These are phyloP conservation scores for Leccinum proliferum DNA, from an alignment of 1,284 basidiomycete genomes.

Conservation along the genomic window DNA sequence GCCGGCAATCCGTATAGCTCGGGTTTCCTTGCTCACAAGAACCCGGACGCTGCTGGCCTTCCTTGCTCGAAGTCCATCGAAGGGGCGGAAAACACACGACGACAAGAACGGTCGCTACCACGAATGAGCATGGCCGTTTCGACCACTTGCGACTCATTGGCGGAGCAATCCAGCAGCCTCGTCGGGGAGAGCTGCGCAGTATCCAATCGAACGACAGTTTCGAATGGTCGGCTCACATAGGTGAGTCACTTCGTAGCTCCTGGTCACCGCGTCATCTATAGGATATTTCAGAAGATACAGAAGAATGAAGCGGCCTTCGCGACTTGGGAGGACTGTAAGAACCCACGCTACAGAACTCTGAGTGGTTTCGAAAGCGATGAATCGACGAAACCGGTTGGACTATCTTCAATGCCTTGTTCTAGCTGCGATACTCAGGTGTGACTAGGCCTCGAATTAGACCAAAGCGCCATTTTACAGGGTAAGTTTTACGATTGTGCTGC, in stretches of 20 bases:
- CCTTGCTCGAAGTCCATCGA: background rate
- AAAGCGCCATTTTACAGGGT: background rate
- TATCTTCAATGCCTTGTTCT: background rate
- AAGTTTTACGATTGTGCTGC: background rate
- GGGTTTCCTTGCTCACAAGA: background rate
- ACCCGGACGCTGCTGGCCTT: background rate
- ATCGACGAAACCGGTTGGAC: too few species aligned
- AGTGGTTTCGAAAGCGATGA: constrained; percentile 7
- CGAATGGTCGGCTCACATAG: background rate
- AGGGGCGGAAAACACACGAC: background rate
- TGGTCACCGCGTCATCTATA: background rate
- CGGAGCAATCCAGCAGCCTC: background rate
- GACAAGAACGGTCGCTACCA: background rate
- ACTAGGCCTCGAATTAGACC: background rate
- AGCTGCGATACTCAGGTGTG: too few species aligned
- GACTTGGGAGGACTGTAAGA: background rate
- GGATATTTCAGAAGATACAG: background rate
- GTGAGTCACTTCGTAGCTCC: background rate
- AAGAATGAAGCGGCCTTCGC: background rate
- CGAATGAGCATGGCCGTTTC: background rate
- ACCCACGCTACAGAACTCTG: background rate
- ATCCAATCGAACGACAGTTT: background rate
- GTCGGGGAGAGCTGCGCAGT: too few species aligned
- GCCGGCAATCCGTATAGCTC: background rate
- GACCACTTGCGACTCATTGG: background rate